Conservation (phyloP, 2,329 filamentous ascomycete genomes). For the Colletotrichum liaoningense region DNA sequence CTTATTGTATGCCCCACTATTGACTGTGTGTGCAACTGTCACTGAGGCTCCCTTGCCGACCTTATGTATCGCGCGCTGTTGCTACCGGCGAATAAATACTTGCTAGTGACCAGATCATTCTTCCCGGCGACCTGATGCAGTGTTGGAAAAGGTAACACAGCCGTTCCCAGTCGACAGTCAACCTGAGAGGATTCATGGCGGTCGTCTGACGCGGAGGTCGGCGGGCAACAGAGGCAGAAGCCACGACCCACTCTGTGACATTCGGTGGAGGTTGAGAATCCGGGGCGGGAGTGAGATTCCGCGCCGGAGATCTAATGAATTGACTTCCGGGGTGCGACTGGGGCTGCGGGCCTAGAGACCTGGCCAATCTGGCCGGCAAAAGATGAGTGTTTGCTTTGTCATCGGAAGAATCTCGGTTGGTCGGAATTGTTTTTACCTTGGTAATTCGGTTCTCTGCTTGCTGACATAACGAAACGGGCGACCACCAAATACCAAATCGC, state of each 20-base stretch:
- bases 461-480: neutral
- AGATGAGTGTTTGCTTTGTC: neutral
- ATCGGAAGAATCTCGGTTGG: constrained; percentile 12
- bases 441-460: constrained; percentile 4
- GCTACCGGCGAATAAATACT: no score
- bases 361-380: neutral
- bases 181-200: neutral
- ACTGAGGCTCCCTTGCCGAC: no score
- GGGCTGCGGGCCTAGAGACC: neutral
- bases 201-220: neutral
- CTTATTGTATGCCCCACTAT: neutral
- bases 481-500: neutral
- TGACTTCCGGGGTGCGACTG: constrained; percentile 15
- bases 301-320: neutral
- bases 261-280: constrained; percentile 17
- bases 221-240: no score
- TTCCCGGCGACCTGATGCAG: neutral
- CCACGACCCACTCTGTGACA: neutral
- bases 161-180: neutral
- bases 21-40: neutral
- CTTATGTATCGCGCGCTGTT: no score
- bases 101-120: no score
- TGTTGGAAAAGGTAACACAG: neutral
- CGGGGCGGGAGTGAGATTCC: constrained; percentile 23
- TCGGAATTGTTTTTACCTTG: neutral